Base-by-base conservation (phyloP, 148 eudicot species). In the Bassia scoparia region DNA sequence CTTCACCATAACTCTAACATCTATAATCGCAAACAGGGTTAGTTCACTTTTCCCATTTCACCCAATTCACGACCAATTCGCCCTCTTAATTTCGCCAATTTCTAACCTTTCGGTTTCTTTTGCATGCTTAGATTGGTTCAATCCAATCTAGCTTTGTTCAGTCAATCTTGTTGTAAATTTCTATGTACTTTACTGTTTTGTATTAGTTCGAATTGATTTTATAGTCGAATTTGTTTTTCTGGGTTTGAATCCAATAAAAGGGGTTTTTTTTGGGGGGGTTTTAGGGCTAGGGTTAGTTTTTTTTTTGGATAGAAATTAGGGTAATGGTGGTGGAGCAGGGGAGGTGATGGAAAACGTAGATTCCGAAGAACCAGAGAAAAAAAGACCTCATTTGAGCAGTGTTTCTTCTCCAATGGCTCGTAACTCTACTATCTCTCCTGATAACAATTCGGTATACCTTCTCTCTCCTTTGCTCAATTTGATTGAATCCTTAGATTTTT, bases 371-470 rank as follows among this genome's bases (percentile, higher is more conserved):
- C 89, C 87, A 13, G 82, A 83, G 21, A 83, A 86, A 76, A 91
- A 91, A 84, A 78, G 84, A 27, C 89, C 85, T 72, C 90, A 85
- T 84, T 83, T 87, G 74, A 79, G 81, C 81, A 53, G 66, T 53
- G 34, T 38, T 31, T 56, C 88, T 68, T 81, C 79, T 6, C 43
- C 82, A 12, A 91, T 89, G 94, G 94, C 97, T 65, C 97, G 95
- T 61, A 84, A 86, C 72, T 83, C 95, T 52, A 44, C 77, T 41
- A 52, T 87, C 76, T 76, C 92, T 74, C 88, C 86, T 53, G 87
- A 89, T 69, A 83, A 86, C 65, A 79, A 81, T 72, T 73, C 90
- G 79, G 94, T 91, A 80, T 37, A 5, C 20, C 33, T 44, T 49
- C 18, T 27, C 73, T 33, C 56, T 44, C 55, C 7, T 5, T 34